Conservation (phyloP, 1,139 yeast genomes). For the Blastobotrys elegans region DNA sequence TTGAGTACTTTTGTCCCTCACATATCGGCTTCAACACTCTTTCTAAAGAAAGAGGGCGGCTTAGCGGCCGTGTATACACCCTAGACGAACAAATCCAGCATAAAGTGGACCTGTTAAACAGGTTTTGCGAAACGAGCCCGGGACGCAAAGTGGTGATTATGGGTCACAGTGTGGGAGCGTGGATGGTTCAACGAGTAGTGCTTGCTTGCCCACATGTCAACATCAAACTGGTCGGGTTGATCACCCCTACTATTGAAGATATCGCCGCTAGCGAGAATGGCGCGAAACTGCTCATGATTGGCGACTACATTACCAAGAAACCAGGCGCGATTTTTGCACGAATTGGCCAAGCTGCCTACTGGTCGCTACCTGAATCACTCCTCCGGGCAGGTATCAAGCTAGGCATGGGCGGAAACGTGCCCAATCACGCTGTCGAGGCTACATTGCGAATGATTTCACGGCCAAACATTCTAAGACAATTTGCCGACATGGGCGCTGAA, state of each 20-base stretch:
- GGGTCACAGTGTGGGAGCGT: constrained; percentile 63
- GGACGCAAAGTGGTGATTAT: constrained; percentile 42
- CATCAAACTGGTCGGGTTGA: constrained; percentile 46
- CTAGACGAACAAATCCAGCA: constrained; percentile 50
- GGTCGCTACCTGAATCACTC: constrained; percentile 17
- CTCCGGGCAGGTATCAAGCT: constrained; percentile 14
- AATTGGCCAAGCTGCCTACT: constrained; percentile 22
- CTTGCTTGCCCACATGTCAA: constrained; percentile 20
- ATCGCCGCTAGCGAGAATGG: constrained; percentile 53
- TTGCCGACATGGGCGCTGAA: constrained; percentile 51
- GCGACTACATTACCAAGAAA: constrained; percentile 10
- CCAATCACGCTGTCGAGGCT: constrained; percentile 42
- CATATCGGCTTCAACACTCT: constrained; percentile 46
- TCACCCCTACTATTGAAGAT: constrained; percentile 61
- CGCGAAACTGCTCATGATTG: constrained; percentile 33
- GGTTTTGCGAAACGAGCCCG: constrained; percentile 10
- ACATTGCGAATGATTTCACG: constrained; percentile 42
- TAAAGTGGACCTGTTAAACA: constrained; percentile 19
- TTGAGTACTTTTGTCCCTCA: constrained; percentile 50
- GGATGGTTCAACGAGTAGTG: constrained; percentile 49
- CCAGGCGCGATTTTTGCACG: constrained; percentile 15
- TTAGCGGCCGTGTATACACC: constrained; percentile 29
- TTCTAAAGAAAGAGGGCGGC: constrained; percentile 24
- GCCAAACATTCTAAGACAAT: constrained; percentile 44
- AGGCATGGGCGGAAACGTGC: constrained; percentile 20